Evolutionary conservation across 257 asterid genomes (phyloP).

Genomic region (Gentiana straminea): DNA sequence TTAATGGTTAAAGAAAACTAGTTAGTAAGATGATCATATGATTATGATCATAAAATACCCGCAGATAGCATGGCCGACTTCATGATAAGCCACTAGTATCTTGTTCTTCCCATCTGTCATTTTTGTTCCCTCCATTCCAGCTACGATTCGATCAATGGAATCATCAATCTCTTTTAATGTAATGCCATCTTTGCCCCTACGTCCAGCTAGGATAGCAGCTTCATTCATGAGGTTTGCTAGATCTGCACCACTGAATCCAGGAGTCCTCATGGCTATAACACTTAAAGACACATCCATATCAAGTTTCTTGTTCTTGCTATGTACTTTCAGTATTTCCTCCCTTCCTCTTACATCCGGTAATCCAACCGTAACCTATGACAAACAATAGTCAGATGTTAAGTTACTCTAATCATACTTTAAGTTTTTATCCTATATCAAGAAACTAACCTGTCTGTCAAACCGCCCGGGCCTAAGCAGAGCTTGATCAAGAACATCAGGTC

Average conservation of each 20-base stretch:
- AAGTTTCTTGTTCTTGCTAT: slow-evolving; percentile 38
- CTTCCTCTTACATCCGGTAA: slow-evolving; percentile 58
- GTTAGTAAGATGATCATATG: no score
- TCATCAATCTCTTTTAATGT: slow-evolving; percentile 44
- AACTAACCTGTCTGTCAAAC: slow-evolving; percentile 50
- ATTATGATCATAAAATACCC: slow-evolving; percentile 30
- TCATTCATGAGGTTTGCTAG: slow-evolving; percentile 66
- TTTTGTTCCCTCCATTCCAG: slow-evolving; percentile 72
- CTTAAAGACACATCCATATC: slow-evolving; percentile 32
- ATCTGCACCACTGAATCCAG: slow-evolving; percentile 72
- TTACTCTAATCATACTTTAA: neutral
- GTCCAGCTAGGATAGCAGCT: slow-evolving; percentile 68
- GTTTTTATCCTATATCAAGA: neutral
- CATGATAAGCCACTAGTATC: slow-evolving; percentile 56
- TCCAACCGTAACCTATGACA: slow-evolving; percentile 43
- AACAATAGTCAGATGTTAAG: neutral
- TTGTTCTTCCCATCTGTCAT: slow-evolving; percentile 72
- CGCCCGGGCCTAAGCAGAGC: slow-evolving; percentile 69
- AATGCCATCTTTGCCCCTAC: slow-evolving; percentile 46
- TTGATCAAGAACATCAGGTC: slow-evolving; percentile 61
- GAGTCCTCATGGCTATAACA: slow-evolving; percentile 60
- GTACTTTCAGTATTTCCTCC: slow-evolving; percentile 47
- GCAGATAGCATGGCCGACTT: slow-evolving; percentile 55
- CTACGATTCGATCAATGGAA: slow-evolving; percentile 55
- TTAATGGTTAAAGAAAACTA: no score